Conservation (phyloP, 2,329 filamentous ascomycete genomes). For the Biscogniauxia sp. region DNA sequence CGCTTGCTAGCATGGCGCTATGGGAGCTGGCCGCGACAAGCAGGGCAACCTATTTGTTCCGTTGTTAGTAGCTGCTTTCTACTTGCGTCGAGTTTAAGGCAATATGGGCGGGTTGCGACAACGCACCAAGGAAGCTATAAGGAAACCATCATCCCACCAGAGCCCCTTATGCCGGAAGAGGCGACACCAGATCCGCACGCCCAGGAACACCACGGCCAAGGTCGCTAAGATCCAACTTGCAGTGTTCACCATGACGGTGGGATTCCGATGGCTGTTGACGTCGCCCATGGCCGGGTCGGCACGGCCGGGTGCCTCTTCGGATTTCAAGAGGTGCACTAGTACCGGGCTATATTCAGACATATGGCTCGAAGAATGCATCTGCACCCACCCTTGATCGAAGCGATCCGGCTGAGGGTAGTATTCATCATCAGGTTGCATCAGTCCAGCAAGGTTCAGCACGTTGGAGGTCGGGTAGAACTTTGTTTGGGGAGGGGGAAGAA, state of each 20-base stretch:
- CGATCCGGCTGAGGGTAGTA: neutral
- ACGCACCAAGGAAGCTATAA: conserved; percentile 7
- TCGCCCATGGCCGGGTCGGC: neutral
- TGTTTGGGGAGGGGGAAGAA: neutral
- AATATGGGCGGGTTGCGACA: neutral
- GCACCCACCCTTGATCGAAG: neutral
- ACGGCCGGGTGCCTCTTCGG: neutral
- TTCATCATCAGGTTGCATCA: neutral
- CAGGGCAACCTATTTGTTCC: neutral
- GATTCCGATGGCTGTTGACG: neutral
- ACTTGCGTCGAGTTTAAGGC: neutral
- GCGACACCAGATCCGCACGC: conserved; percentile 1
- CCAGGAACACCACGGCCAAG: conserved; percentile 1
- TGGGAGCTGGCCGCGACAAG: neutral
- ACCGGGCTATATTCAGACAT: neutral
- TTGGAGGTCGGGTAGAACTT: neutral
- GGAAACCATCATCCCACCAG: conserved; percentile 8
- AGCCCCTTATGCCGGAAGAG: neutral
- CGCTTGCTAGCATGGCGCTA: conserved; percentile 1
- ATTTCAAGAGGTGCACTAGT: neutral
- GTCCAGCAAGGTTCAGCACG: neutral
- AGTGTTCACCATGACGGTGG: neutral
- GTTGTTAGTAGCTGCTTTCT: neutral
- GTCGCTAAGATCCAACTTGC: conserved; percentile 20
- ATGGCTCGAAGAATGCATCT: neutral